Evolutionary conservation across 495 filamentous ascomycete species (phyloP), one percentile per base, ranked within the genome.

Genomic region (Podospora sp.): DNA sequence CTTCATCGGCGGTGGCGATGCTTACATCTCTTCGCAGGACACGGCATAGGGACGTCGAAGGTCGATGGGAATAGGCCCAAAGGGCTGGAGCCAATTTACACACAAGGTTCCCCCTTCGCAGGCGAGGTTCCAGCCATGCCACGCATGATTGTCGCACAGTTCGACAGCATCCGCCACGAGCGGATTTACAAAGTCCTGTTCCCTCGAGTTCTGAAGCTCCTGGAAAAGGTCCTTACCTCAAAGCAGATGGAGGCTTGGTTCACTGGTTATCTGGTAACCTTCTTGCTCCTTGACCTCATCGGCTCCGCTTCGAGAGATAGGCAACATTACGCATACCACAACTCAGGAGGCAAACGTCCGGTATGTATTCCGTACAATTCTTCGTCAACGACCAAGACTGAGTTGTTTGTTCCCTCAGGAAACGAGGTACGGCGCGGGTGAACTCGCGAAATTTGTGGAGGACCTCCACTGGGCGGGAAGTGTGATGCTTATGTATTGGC

Each of bases 141-240:
- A 11, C 76, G 81, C 18, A 83, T 83, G 81, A 75, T 84, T 18
- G 74, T 81, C 29, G 82, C 80, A 1, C 82, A 84, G 65, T 81
- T 84, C 63, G 82, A 84, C 68, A 80, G 77, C 58, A 77, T 84
- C 56, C 78, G 76, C 7, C 40, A 69, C 24, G 67, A 70, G 22
- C 60, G 65, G 24, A 65, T 77, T 12, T 72, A 76, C 46, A 76
- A 75, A 33, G 46, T 40, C 18, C 36, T 65, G 0, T 25, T 63
- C 5, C 65, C 69, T 2, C 49, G 64, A 3, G 63, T 81, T 9
- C 75, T 83, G n/a, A 55, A 60, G 21, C 65, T 67, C n/a, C 63
- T 72, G 8, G 76, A 81, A 71, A 65, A 65, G 68, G 63, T 78
- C 68, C 70, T 74, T 53, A 72, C 56, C 51, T 73, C 67, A 62